These are phyloP conservation scores for Populus hybrid DNA, from an alignment of 441 rosid genomes.

Conservation along the genomic window DNA sequence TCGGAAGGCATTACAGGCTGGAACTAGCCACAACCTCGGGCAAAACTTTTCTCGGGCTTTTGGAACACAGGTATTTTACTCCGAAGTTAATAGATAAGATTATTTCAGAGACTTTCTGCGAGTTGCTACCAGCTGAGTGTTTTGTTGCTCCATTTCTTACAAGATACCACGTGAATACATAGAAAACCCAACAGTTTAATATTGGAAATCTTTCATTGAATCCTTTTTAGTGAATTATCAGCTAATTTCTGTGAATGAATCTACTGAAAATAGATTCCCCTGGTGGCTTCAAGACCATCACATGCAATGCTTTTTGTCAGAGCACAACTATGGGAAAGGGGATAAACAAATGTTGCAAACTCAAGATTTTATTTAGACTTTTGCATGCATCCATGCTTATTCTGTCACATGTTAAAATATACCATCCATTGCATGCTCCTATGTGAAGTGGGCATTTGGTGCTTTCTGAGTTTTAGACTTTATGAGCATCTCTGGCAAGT, in stretches of 20 bases:
- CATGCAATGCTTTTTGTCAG: no score
- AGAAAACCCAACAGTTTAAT: background rate
- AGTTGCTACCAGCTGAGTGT: background rate
- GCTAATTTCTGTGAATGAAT: background rate
- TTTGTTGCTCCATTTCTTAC: background rate
- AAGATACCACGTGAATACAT: background rate
- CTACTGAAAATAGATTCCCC: no score
- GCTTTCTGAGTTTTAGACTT: background rate
- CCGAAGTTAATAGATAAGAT: no score
- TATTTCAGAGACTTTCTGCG: background rate
- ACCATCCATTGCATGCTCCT: background rate
- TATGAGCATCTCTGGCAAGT: background rate
- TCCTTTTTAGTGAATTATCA: background rate
- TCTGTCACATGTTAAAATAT: background rate
- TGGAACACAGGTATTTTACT: conserved; percentile 60
- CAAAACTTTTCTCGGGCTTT: conserved; percentile 91
- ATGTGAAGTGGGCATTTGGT: background rate
- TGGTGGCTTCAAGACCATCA: no score
- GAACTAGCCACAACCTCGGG: conserved; percentile 91
- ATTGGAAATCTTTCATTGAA: background rate
- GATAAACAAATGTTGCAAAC: background rate
- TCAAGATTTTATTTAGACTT: background rate
- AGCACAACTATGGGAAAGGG: background rate
- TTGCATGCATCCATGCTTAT: background rate
- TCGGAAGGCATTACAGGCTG: conserved; percentile 85